Percentiles rank a stretch among this genome's conserved stretches.
Conservation (phyloP, 2,329 filamentous ascomycete genomes). For the Metarhizium album region DNA sequence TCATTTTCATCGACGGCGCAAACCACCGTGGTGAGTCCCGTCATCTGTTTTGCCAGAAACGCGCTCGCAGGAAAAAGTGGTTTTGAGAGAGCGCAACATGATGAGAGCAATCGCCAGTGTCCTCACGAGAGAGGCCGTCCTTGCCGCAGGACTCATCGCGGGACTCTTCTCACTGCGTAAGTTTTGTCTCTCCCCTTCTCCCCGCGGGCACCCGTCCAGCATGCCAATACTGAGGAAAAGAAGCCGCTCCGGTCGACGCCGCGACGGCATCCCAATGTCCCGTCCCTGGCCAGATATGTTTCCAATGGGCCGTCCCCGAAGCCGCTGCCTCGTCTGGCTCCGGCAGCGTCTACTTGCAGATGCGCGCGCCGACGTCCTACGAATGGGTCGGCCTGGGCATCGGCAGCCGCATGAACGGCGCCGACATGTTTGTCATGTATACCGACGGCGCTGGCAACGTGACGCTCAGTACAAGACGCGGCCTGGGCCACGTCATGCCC, state of each 20-base stretch:
- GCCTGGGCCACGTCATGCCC: conserved; percentile 37
- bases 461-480: conserved; percentile 47
- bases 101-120: neutral
- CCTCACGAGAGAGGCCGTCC: neutral
- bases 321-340: conserved; percentile 33
- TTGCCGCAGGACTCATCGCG: neutral
- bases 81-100: neutral
- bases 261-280: conserved; percentile 30
- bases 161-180: neutral
- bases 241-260: conserved; percentile 5
- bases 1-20: no score
- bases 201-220: neutral
- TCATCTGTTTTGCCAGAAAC: no score
- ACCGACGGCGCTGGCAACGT: conserved; percentile 46
- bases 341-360: conserved; percentile 51
- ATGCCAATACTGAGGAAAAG: neutral
- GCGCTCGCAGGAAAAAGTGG: no score
- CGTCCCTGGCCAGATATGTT: conserved; percentile 34
- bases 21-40: no score
- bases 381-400: conserved; percentile 49
- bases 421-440: conserved; percentile 55
- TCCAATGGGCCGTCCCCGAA: conserved; percentile 42
- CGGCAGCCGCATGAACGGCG: conserved; percentile 40
- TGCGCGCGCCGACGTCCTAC: conserved; percentile 41
- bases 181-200: neutral